Percentiles rank a stretch among this genome's conserved stretches.
Evolutionary conservation across 106 monocot species (phyloP).

Genomic region (Acanthochlamys bracteata): DNA sequence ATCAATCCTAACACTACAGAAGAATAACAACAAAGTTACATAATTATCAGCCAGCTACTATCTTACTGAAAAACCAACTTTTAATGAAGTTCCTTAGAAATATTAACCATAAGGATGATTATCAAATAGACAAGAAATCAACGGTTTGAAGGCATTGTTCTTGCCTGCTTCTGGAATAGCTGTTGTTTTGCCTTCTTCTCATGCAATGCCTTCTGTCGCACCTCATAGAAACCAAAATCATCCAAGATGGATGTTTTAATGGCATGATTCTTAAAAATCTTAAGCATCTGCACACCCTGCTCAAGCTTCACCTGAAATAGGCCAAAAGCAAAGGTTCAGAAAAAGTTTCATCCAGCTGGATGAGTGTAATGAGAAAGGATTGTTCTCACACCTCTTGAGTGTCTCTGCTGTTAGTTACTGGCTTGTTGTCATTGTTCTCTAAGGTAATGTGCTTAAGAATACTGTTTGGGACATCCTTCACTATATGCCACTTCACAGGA

Average conservation of each 20-base stretch:
- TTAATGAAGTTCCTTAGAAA: too few species aligned
- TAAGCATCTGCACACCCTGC: conserved; percentile 67
- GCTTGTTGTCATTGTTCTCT: conserved; percentile 96
- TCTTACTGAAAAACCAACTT: not conserved
- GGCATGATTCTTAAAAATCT: conserved; percentile 77
- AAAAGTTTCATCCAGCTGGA: not conserved
- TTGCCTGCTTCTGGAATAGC: conserved; percentile 67
- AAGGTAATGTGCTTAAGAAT: conserved; percentile 66
- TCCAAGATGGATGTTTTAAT: conserved; percentile 69
- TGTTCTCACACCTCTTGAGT: conserved; percentile 51
- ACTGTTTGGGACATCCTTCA: conserved; percentile 77
- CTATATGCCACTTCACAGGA: conserved; percentile 80
- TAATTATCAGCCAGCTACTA: too few species aligned
- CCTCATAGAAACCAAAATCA: conserved; percentile 78
- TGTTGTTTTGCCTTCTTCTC: conserved; percentile 57
- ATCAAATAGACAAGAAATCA: not conserved
- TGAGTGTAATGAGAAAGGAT: not conserved
- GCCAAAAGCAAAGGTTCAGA: not conserved
- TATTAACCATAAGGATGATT: not conserved
- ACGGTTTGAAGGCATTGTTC: not conserved
- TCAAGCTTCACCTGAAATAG: conserved; percentile 57
- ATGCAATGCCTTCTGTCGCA: conserved; percentile 69
- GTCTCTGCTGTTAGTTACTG: conserved; percentile 85
- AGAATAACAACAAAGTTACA: too few species aligned
- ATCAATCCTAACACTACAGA: too few species aligned